Evolutionary conservation across 768 basidiomycete genomes (phyloP).

Genomic region (Sporobolomyces pararoseus): DNA sequence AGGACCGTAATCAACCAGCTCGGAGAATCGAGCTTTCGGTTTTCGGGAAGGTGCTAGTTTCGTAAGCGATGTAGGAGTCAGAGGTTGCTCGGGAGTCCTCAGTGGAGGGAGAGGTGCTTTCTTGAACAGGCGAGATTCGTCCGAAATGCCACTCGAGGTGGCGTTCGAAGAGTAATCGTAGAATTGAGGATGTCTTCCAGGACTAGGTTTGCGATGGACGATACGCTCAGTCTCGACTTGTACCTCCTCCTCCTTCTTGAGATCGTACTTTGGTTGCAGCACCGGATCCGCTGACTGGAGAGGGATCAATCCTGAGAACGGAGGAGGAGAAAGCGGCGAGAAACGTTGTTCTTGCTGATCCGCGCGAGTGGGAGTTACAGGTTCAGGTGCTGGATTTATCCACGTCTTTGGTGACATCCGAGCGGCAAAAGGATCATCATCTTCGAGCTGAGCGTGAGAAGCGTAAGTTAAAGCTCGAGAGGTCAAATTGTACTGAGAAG

Average conservation of each 20-base stretch:
- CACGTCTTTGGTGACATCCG: not conserved
- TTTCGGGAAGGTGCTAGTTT: too few relatives aligned
- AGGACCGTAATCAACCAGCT: not conserved
- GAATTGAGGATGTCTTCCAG: not conserved
- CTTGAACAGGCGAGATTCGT: not conserved
- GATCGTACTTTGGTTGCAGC: too few relatives aligned
- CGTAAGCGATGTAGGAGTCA: too few relatives aligned
- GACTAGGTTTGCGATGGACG: not conserved
- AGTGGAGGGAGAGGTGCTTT: not conserved
- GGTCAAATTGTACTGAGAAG: not conserved
- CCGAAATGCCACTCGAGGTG: not conserved
- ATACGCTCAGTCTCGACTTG: not conserved
- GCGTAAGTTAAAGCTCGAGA: not conserved
- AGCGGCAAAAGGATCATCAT: constrained; percentile 5
- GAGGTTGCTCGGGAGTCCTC: not conserved
- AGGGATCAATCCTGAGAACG: not conserved
- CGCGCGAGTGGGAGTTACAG: too few relatives aligned
- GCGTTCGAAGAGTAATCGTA: not conserved
- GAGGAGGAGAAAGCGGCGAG: not conserved
- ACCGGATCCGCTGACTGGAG: too few relatives aligned
- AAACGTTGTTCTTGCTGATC: not conserved
- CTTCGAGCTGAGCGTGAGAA: not conserved
- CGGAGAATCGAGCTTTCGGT: not conserved
- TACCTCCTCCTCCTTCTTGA: too few relatives aligned
- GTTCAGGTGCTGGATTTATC: not conserved